Percentiles rank a stretch among this genome's conserved stretches.
Evolutionary conservation across 257 asterid species (phyloP).

Genomic region (Plantago ovata): DNA sequence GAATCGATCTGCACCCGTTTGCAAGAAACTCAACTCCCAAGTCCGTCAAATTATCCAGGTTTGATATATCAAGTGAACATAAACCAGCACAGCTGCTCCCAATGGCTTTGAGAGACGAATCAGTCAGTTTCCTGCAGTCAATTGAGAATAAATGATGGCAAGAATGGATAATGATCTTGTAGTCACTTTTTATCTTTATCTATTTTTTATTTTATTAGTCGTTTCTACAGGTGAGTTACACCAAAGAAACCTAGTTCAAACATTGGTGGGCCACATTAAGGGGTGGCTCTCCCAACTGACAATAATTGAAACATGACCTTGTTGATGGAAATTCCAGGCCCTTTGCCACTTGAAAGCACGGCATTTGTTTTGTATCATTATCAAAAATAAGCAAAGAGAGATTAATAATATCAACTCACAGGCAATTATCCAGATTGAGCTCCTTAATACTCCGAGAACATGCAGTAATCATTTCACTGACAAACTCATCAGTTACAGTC

Average conservation of each 20-base stretch:
- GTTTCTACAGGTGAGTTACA: too few species aligned
- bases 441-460: conserved; percentile 62
- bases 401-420: conserved; percentile 49
- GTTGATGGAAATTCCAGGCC: too few species aligned
- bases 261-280: too few species aligned
- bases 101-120: conserved; percentile 51
- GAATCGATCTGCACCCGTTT: conserved; percentile 63
- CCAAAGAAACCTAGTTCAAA: too few species aligned
- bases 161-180: background rate
- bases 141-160: conserved; percentile 10
- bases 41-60: conserved; percentile 56
- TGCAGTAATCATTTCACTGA: conserved; percentile 29
- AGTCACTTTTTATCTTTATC: background rate
- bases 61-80: conserved; percentile 58
- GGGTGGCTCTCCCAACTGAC: too few species aligned
- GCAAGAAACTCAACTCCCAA: conserved; percentile 67
- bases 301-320: too few species aligned
- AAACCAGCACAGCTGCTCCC: conserved; percentile 53
- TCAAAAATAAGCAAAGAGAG: conserved; percentile 12
- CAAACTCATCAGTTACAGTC: conserved; percentile 51
- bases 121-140: conserved; percentile 62
- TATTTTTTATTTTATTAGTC: too few species aligned
- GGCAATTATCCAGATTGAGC: conserved; percentile 64
- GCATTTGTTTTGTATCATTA: background rate
- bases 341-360: too few species aligned